phyloP scores from a whole-genome alignment of 176 grass and related monocot genomes.

The Miscanthus lutarioriparius region DNA sequence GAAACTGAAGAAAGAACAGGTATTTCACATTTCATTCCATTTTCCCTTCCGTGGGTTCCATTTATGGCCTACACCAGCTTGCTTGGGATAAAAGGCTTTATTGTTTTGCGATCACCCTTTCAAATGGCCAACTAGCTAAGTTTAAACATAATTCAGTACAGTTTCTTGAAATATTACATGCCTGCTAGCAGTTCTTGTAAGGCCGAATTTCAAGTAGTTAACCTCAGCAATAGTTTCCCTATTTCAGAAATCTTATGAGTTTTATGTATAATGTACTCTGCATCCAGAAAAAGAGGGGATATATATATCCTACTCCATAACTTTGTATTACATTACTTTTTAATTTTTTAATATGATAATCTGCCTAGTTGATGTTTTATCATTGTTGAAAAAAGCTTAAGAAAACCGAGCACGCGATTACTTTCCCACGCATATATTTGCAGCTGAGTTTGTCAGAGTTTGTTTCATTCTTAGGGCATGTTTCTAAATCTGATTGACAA shows the following conservation, averaged over 20 bases:
- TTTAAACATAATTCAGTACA: neutral
- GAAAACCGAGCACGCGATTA: neutral
- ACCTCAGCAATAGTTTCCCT: neutral
- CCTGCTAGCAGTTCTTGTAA: neutral
- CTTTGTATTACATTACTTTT: neutral
- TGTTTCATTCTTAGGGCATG: neutral
- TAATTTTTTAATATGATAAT: neutral
- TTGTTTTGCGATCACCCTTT: neutral
- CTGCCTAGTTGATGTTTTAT: neutral
- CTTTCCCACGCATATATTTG: neutral
- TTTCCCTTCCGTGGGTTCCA: neutral
- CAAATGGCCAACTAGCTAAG: neutral
- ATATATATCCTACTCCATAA: neutral
- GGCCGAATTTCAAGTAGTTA: neutral
- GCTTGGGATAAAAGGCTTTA: neutral
- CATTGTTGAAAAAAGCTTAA: neutral
- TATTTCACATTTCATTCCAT: conserved; percentile 32
- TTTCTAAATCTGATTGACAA: neutral
- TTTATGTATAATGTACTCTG: neutral
- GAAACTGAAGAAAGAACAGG: conserved; percentile 93
- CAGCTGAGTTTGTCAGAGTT: neutral
- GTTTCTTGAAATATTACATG: neutral
- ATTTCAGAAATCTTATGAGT: conserved; percentile 22
- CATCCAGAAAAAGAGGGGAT: neutral
- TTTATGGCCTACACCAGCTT: neutral